These are phyloP conservation scores for Ramichloridium luteum DNA, from an alignment of 2,329 filamentous ascomycete genomes.

Conservation along the genomic window DNA sequence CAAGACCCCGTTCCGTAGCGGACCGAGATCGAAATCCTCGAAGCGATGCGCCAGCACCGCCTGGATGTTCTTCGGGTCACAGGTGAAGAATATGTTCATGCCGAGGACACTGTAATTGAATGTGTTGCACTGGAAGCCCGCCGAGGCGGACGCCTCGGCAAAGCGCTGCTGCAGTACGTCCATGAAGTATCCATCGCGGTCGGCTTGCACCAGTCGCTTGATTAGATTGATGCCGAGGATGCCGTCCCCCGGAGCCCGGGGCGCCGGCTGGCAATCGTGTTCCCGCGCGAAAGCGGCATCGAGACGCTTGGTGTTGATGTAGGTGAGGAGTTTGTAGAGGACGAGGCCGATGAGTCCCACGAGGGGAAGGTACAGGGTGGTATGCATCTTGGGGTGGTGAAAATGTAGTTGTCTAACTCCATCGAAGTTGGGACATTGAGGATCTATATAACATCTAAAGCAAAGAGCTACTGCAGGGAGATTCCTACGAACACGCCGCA, in stretches of 20 bases:
- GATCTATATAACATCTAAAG: too few relatives aligned
- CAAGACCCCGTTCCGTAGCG: conserved; percentile 19
- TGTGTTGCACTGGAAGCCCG: conserved; percentile 18
- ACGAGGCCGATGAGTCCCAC: conserved; percentile 14
- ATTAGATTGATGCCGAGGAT: conserved; percentile 20
- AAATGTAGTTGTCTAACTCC: too few relatives aligned
- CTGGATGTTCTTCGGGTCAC: conserved; percentile 26
- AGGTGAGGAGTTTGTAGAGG: conserved; percentile 15
- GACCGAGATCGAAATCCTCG: conserved; percentile 22
- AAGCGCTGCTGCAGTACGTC: conserved; percentile 20
- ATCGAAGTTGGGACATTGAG: too few relatives aligned
- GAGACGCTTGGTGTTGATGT: conserved; percentile 9
- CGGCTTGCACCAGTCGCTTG: conserved; percentile 18
- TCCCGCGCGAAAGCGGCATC: conserved; percentile 15
- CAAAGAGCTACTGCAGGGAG: too few relatives aligned
- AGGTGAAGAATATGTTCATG: conserved; percentile 18
- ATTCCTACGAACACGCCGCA: too few relatives aligned
- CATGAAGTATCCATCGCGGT: conserved; percentile 18
- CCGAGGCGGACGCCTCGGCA: conserved; percentile 12
- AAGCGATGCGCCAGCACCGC: conserved; percentile 24
- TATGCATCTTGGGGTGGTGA: conserved; percentile 12
- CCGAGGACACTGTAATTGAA: conserved; percentile 17
- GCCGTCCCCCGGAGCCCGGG: conserved; percentile 14
- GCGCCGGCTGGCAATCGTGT: conserved; percentile 17
- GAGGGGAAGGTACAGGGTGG: conserved; percentile 13